These are phyloP conservation scores for Talaromyces rugulosus DNA, from an alignment of 2,329 filamentous ascomycete genomes.

Conservation along the genomic window DNA sequence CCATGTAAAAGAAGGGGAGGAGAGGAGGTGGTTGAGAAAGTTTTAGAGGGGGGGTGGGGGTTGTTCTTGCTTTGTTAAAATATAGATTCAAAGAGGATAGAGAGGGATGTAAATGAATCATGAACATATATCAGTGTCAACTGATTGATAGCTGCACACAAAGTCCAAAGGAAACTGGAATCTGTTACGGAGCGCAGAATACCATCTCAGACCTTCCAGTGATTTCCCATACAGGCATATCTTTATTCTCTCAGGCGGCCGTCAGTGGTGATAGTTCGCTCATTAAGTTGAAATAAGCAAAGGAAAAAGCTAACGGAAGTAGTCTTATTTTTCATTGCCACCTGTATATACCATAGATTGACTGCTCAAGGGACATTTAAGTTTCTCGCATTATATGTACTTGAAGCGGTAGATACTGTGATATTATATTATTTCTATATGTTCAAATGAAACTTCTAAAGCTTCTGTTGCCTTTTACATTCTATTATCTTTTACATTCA, in stretches of 20 bases:
- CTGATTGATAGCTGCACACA: too few species aligned
- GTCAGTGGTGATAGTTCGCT: too few species aligned
- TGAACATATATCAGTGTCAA: background rate
- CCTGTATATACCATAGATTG: constrained; percentile 1
- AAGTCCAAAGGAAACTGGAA: too few species aligned
- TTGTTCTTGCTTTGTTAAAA: background rate
- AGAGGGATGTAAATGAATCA: background rate
- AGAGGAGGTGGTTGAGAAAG: constrained; percentile 31
- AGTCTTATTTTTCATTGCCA: background rate
- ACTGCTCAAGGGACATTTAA: background rate
- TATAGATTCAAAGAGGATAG: background rate
- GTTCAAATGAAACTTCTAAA: too few species aligned
- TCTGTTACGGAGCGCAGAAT: too few species aligned
- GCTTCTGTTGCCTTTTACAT: background rate
- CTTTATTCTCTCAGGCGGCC: too few species aligned
- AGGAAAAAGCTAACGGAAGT: too few species aligned
- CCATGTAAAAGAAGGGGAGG: constrained; percentile 19
- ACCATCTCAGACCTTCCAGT: too few species aligned
- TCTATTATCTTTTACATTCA: background rate
- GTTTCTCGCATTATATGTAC: background rate
- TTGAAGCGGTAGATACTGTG: too few species aligned
- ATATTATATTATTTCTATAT: background rate
- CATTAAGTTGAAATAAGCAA: too few species aligned
- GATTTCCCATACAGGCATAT: too few species aligned
- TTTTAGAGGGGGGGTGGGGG: constrained; percentile 19